A percentile compares a stretch with the other conserved stretches of the same genome.
Conservation (phyloP, 176 grass and related monocot species). For the Oryza officinalis region DNA sequence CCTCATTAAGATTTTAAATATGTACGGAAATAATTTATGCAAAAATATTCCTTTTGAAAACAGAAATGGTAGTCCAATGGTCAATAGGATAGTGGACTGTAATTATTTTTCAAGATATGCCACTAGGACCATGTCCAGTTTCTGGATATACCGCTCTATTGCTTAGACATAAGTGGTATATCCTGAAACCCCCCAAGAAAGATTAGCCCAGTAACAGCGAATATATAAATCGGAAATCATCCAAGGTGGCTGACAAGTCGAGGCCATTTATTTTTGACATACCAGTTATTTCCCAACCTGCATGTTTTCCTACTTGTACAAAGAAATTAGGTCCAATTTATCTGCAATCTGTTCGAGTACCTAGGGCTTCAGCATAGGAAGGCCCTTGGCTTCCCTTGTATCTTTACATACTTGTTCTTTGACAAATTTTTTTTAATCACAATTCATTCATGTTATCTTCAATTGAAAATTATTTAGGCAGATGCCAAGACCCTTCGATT, state of each 20-base stretch:
- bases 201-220: background rate
- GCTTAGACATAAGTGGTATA: background rate
- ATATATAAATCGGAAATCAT: slow-evolving; percentile 10
- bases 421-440: background rate
- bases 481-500: slow-evolving; percentile 96
- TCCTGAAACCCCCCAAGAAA: background rate
- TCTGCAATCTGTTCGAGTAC: background rate
- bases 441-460: slow-evolving; percentile 34
- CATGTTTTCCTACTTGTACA: background rate
- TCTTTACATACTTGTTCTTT: slow-evolving; percentile 9
- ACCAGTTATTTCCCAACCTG: background rate
- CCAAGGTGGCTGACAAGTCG: slow-evolving; percentile 1
- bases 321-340: background rate
- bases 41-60: slow-evolving; percentile 13
- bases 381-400: background rate
- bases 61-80: background rate
- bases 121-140: background rate
- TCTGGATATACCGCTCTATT: background rate
- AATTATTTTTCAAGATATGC: background rate
- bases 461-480: slow-evolving; percentile 68
- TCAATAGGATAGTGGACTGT: background rate
- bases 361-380: background rate
- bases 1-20: slow-evolving; percentile 22
- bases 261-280: background rate
- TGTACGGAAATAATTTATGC: background rate